A percentile compares a stretch with the other conserved stretches of the same genome.
Evolutionary conservation across 139 green algal genomes (phyloP).

Genomic region (Auxenochlorella pyrenoidosa): DNA sequence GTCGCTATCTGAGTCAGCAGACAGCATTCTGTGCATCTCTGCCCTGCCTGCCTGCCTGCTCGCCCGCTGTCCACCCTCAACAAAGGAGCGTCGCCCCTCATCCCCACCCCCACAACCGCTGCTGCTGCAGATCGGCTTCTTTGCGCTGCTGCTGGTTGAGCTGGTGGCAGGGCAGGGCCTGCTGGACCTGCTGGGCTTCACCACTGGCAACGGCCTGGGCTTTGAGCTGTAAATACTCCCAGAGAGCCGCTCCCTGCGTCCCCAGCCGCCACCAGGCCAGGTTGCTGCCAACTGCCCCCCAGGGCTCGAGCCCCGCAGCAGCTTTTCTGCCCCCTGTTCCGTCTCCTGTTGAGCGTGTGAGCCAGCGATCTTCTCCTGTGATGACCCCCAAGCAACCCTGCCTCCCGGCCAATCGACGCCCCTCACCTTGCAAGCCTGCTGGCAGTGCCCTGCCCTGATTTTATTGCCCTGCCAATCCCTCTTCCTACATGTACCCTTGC

Average conservation of each 20-base stretch:
- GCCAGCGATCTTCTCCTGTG: background rate
- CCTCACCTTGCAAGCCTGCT: background rate
- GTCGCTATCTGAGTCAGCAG: no score
- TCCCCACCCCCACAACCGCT: background rate
- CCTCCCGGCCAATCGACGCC: background rate
- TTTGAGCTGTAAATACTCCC: constrained; percentile 73
- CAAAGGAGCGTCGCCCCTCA: no score
- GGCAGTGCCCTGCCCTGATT: background rate
- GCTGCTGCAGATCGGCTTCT: constrained; percentile 80
- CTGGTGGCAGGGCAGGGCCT: constrained; percentile 71
- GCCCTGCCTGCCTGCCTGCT: no score
- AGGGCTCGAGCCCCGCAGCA: no score
- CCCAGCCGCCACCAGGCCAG: no score
- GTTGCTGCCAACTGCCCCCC: no score
- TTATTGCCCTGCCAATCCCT: background rate
- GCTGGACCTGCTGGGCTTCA: constrained; percentile 76
- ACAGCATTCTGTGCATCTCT: no score
- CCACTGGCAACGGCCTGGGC: constrained; percentile 69
- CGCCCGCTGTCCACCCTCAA: no score
- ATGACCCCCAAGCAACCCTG: background rate
- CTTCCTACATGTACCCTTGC: background rate
- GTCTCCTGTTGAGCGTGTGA: background rate
- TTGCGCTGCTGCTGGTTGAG: constrained; percentile 83
- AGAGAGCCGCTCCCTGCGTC: no score
- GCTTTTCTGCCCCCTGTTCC: background rate